Conservation (phyloP, 176 grass and related monocot genomes). For the bread wheat (Triticum aestivum) region IWGSC_CS_RefSeq_v2.1 NC_057812.1:8394226-8394725, state of each 20-base stretch:
- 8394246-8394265: slow-evolving; percentile 52
- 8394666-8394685: background rate
- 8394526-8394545: background rate
- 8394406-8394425: background rate
- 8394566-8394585: background rate
- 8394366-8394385: background rate
- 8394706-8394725: background rate
- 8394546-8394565: background rate
- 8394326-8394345: background rate
- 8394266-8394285: slow-evolving; percentile 58
- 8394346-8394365: background rate
- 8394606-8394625: background rate
- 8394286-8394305: slow-evolving; percentile 66
- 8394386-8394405: background rate
- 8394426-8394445: background rate
- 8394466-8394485: background rate
- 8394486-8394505: background rate
- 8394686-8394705: background rate
- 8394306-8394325: slow-evolving; percentile 52
- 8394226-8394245: slow-evolving; percentile 60
- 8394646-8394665: background rate
- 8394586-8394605: background rate
- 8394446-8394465: background rate
- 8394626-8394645: background rate
- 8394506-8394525: background rate